Evolutionary conservation across 352 stramenopile species (phyloP), one percentile per base, ranked within the genome.

Genomic region (Globisporangium sylvaticum): DNA sequence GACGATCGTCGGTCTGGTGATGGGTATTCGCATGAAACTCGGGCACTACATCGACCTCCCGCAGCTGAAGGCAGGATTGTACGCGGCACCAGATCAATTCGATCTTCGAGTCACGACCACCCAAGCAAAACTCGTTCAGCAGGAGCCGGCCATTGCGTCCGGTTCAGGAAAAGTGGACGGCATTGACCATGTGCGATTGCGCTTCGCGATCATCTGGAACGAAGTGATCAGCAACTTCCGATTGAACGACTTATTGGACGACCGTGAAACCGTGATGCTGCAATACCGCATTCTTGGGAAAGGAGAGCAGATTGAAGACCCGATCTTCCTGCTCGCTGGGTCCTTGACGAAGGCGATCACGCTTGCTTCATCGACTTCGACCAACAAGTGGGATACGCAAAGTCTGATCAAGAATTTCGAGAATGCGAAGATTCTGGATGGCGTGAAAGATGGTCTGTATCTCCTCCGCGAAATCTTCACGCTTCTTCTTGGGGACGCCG

Each of bases 131-230:
- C 81, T 76, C 14, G 66, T 62, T 0, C 79, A 70, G 48, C 50
- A 58, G 15, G 68, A 61, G 1, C 24, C 39, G 0, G 42, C 32
- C 1, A 54, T 22, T 27, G 34, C 46, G 14, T 44, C 60, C 1
- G 59, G 69, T 6, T 65, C 50, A 15, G 27, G 54, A 14, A 70
- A 63, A 15, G 34, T 58, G 8, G 64, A 63, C 25, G 37, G 22
- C 4, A 59, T 62, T 10, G 83, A 92, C 56, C 80, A 86, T 44
- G 72, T 92, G 18, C 82, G 76, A 2, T 64, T 95, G 46, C 88
- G 87, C 20, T 94, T 94, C 65, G 85, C 85, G 0, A 90, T 96
- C 54, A 87, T 95, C 31, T 95, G 87, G 87, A 95, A 95, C 70
- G 84, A 95, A 71, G 80, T 93, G 52, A 84, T 95, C 27, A 90